Base-by-base conservation (phyloP, 1,284 basidiomycete genomes). In the Bondarzewia mesenterica region DNA sequence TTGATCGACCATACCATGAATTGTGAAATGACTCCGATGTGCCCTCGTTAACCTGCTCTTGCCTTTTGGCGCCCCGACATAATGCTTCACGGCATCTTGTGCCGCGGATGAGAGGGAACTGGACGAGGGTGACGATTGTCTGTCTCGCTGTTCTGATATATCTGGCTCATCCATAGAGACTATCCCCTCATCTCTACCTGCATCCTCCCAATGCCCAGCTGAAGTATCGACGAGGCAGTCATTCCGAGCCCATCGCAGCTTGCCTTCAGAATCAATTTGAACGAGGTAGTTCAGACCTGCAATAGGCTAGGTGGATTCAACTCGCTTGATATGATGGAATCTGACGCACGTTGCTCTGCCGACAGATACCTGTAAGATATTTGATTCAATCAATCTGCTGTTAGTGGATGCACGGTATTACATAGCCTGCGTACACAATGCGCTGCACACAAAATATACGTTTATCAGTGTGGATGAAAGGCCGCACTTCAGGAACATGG, bases 171-270 rank as follows among this genome's bases (percentile, higher is more conserved):
- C 66, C 46, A 70, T 58, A 0, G 75, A 73, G 3, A 83, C 65
- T 36, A 85, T 79, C 0, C 83, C 83, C 26, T 58, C 52, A 0
- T 80, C 81, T 27, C 73, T 59, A 2, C 78, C 81, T 7, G 75
- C 70, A 54, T 85, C 82, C 60, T 77, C 78, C 82, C 82, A 86
- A 44, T 68, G 69, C 1, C 76, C 76, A 3, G 77, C 68, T 1
- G 77, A 72, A 0, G 82, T 85, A 57, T 85, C 82, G 8, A 85
- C 77, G 0, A 76, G 67, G 49, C 81, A 71, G 42, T 77, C 72
- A 54, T 82, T 85, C 42, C 75, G 73, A 2, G 77, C 78, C 86
- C 86, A 90, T n/a, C 78, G 67, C 15, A 90, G 69, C 51, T 72
- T 74, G 1, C 88, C 87, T n/a, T 80, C 66, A 1, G 68, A 54